These are phyloP conservation scores for Pichia pseudocactophila DNA, from an alignment of 805 yeast species.

Conservation along the genomic window DNA sequence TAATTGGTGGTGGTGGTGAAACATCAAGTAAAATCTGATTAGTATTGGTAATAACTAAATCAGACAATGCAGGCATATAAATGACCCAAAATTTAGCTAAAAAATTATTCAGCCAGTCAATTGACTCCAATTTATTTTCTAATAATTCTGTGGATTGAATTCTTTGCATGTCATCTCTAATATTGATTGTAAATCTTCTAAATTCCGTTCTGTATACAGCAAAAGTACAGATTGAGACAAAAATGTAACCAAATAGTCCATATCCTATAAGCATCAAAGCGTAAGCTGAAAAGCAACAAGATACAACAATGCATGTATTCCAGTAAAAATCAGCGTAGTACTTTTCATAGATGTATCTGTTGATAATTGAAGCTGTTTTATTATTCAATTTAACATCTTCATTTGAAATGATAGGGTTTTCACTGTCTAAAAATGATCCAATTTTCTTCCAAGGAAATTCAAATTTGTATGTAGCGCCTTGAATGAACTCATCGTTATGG, in stretches of 20 bases:
- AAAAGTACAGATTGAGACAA: slow-evolving; percentile 51
- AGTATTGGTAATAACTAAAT: slow-evolving; percentile 62
- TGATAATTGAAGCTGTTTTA: slow-evolving; percentile 30
- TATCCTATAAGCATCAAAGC: slow-evolving; percentile 51
- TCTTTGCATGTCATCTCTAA: slow-evolving; percentile 70
- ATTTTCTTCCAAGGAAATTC: slow-evolving; percentile 29
- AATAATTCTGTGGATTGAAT: slow-evolving; percentile 52
- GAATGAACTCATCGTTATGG: slow-evolving; percentile 6
- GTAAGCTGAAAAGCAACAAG: slow-evolving; percentile 71
- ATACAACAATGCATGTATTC: slow-evolving; percentile 55
- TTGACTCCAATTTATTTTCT: slow-evolving; percentile 58
- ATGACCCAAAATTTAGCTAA: slow-evolving; percentile 79
- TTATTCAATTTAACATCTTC: slow-evolving; percentile 12
- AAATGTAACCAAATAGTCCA: slow-evolving; percentile 52
- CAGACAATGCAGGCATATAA: slow-evolving; percentile 78
- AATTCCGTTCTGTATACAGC: slow-evolving; percentile 67
- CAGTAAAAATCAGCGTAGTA: slow-evolving; percentile 66
- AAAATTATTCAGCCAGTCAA: slow-evolving; percentile 75
- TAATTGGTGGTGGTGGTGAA: slow-evolving; percentile 80
- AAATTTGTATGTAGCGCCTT: slow-evolving; percentile 8
- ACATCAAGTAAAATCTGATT: slow-evolving; percentile 58
- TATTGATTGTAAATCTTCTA: slow-evolving; percentile 64
- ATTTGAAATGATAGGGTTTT: slow-evolving; percentile 16
- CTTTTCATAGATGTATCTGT: slow-evolving; percentile 56
- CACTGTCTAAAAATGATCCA: slow-evolving; percentile 26